Evolutionary conservation across 257 asterid species (phyloP).

Genomic region (Cruciata laevipes): DNA sequence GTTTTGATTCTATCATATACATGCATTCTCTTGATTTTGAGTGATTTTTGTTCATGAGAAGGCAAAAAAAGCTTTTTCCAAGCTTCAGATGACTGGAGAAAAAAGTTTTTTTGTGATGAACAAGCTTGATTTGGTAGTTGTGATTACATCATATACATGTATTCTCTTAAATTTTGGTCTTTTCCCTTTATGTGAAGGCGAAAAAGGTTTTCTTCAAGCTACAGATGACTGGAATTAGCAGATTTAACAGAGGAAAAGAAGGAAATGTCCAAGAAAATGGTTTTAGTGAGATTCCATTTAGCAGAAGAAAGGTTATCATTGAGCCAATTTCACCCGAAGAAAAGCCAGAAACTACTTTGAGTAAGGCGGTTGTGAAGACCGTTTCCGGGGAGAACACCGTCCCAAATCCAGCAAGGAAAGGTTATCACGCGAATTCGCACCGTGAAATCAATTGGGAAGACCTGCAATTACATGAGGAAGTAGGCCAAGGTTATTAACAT

Average conservation of each 20-base stretch:
- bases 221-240: conserved; percentile 27
- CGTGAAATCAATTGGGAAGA: conserved; percentile 61
- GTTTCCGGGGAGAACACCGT: conserved; percentile 11
- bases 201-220: conserved; percentile 46
- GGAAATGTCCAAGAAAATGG: conserved; percentile 22
- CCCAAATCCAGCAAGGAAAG: conserved; percentile 32
- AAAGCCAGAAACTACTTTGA: conserved; percentile 11
- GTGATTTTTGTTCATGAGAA: conserved; percentile 10
- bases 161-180: not conserved
- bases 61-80: conserved; percentile 44
- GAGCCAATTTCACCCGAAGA: conserved; percentile 19
- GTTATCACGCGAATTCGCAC: conserved; percentile 20
- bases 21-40: not conserved
- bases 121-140: not conserved
- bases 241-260: conserved; percentile 23
- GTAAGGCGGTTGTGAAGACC: conserved; percentile 18
- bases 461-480: conserved; percentile 45
- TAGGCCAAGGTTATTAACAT: conserved; percentile 57
- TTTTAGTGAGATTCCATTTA: conserved; percentile 18
- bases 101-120: not conserved
- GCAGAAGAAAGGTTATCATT: conserved; percentile 18
- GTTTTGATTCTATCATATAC: not conserved
- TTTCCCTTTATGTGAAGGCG: conserved; percentile 25
- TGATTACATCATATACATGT: not conserved
- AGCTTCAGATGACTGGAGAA: conserved; percentile 36